Evolutionary conservation across 2,329 filamentous ascomycete species (phyloP).

Genomic region (Cylindrodendrum hubeiense): DNA sequence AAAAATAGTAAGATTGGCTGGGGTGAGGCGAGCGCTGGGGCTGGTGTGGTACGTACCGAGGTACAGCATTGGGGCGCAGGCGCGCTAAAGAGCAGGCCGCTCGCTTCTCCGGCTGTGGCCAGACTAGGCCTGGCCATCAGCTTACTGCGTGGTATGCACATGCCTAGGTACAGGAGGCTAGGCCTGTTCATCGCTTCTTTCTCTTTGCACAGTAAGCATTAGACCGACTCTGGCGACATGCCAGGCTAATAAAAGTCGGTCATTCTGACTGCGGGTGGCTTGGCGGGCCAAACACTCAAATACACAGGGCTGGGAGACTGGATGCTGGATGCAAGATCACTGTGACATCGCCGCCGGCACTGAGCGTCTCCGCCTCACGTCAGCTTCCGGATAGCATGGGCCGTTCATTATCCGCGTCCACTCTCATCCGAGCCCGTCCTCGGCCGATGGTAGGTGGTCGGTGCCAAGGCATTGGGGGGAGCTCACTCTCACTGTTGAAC

Average conservation of each 20-base stretch:
- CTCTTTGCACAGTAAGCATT: slow-evolving; percentile 22
- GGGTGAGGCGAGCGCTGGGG: slow-evolving; percentile 34
- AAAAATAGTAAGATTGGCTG: slow-evolving; percentile 46
- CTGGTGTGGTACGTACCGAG: slow-evolving; percentile 23
- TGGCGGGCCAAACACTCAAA: slow-evolving; percentile 11
- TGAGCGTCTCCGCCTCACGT: slow-evolving; percentile 28
- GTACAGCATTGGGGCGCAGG: slow-evolving; percentile 36
- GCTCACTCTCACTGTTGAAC: too few relatives aligned
- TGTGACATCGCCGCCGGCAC: slow-evolving; percentile 7
- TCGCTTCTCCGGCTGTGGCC: slow-evolving; percentile 2
- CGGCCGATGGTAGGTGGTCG: neutral
- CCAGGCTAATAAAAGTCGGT: slow-evolving; percentile 2
- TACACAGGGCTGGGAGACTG: slow-evolving; percentile 17
- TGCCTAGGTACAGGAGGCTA: slow-evolving; percentile 7
- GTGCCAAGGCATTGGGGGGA: neutral
- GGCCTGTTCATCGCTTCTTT: slow-evolving; percentile 2
- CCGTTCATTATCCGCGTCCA: neutral
- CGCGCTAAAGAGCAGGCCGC: slow-evolving; percentile 6
- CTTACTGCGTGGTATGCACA: slow-evolving; percentile 9
- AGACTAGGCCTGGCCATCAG: slow-evolving; percentile 17
- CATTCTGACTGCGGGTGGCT: slow-evolving; percentile 19
- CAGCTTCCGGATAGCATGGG: slow-evolving; percentile 9
- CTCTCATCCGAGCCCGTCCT: neutral
- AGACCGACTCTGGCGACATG: slow-evolving; percentile 11
- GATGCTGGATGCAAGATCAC: neutral